Evolutionary conservation across 306 rosid species (phyloP).

Genomic region (Trifolium pratense): DNA sequence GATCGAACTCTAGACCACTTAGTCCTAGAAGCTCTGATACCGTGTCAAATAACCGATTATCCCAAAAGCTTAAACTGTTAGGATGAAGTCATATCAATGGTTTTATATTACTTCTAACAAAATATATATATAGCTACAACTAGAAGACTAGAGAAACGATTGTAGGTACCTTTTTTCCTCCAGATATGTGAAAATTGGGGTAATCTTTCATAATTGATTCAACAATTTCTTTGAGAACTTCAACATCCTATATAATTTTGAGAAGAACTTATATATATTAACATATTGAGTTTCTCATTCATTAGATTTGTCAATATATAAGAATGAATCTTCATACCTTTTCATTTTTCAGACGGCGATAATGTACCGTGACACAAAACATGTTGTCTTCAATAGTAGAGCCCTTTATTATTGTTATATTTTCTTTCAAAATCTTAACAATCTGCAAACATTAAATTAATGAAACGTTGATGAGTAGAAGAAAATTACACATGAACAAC

Average conservation of each 20-base stretch:
- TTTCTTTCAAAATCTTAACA: conserved; percentile 42
- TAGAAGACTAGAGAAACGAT: no score
- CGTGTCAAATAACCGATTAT: no score
- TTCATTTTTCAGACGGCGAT: conserved; percentile 54
- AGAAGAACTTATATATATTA: conserved; percentile 12
- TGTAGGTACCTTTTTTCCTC: conserved; percentile 53
- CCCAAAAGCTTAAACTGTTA: no score
- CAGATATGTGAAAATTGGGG: conserved; percentile 45
- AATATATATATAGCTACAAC: not conserved
- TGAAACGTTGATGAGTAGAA: conserved; percentile 6
- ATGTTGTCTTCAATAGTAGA: conserved; percentile 56
- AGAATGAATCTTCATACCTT: conserved; percentile 47
- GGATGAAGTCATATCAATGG: no score
- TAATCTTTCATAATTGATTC: conserved; percentile 45
- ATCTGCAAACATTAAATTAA: conserved; percentile 43
- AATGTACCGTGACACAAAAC: conserved; percentile 60
- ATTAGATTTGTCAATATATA: conserved; percentile 3
- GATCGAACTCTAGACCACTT: no score
- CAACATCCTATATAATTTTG: conserved; percentile 50
- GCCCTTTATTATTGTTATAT: conserved; percentile 41
- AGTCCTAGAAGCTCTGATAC: no score
- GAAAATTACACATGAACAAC: not conserved
- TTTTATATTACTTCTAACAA: no score
- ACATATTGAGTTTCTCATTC: no score
- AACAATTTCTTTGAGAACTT: conserved; percentile 52